phyloP scores from a whole-genome alignment of 2,329 filamentous ascomycete genomes.

The Aschersonia sp. region DNA sequence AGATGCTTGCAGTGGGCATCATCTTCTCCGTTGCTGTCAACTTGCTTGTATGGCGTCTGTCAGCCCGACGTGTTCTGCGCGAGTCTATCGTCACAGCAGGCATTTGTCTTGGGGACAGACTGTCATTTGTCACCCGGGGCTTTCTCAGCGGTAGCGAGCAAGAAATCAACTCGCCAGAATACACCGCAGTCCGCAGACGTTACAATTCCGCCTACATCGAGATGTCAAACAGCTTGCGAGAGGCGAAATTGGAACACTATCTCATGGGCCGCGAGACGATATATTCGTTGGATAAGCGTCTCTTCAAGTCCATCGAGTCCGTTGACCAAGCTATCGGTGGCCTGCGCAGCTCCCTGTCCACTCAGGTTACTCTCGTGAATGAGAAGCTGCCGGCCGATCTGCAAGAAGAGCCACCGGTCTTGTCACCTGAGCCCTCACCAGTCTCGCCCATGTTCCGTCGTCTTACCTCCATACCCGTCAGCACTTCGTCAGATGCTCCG shows the following conservation, averaged over 20 bases:
- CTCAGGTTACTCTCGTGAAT: constrained; percentile 73
- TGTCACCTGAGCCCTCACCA: constrained; percentile 7
- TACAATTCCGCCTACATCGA: constrained; percentile 55
- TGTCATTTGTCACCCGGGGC: constrained; percentile 66
- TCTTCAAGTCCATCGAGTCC: constrained; percentile 74
- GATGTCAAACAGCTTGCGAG: constrained; percentile 64
- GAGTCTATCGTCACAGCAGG: constrained; percentile 60
- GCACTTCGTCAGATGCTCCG: constrained; percentile 31
- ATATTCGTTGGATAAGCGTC: constrained; percentile 62
- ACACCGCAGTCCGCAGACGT: constrained; percentile 42
- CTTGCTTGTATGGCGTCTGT: constrained; percentile 63
- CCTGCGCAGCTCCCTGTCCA: constrained; percentile 73
- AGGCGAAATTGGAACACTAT: constrained; percentile 85
- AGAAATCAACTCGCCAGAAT: constrained; percentile 54
- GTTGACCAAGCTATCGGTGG: constrained; percentile 84
- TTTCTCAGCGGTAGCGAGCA: constrained; percentile 76
- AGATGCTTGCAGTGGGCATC: constrained; percentile 73
- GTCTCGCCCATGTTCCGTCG: constrained; percentile 13
- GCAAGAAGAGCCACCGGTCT: background rate
- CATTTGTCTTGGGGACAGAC: constrained; percentile 63
- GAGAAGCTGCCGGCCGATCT: constrained; percentile 28
- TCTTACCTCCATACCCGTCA: constrained; percentile 17
- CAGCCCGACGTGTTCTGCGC: constrained; percentile 59
- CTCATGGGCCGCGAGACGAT: constrained; percentile 64
- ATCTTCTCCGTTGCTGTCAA: constrained; percentile 59